Evolutionary conservation across 2,329 filamentous ascomycete genomes (phyloP).

Genomic region (Leptographium radiaticola): DNA sequence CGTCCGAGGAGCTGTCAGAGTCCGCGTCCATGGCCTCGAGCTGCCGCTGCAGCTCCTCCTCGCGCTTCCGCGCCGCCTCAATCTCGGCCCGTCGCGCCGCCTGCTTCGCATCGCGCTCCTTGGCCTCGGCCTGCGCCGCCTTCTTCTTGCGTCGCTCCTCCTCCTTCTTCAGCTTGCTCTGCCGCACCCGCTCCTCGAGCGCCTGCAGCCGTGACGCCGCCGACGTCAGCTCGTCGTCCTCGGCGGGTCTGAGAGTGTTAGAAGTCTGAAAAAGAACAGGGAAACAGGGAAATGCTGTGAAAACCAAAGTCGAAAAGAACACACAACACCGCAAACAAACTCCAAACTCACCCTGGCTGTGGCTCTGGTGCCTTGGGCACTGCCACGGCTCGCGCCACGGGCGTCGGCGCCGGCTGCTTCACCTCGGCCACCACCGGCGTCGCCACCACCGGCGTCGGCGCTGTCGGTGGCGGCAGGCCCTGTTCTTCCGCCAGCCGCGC

Average conservation of each 20-base stretch:
- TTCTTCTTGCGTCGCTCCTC: constrained; percentile 92
- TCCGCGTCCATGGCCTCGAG: constrained; percentile 64
- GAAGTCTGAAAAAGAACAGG: constrained; percentile 14
- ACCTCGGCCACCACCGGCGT: constrained; percentile 26
- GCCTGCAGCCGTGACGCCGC: constrained; percentile 73
- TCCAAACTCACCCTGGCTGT: constrained; percentile 64
- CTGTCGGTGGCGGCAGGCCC: constrained; percentile 43
- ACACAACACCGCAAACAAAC: background rate
- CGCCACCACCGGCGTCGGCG: constrained; percentile 19
- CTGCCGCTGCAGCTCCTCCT: constrained; percentile 79
- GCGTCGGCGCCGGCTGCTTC: constrained; percentile 62
- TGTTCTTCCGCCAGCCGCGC: constrained; percentile 71
- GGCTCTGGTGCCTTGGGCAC: constrained; percentile 52
- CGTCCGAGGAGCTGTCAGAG: constrained; percentile 61
- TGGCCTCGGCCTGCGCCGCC: constrained; percentile 72
- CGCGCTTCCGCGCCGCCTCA: constrained; percentile 78
- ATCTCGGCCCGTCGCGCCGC: constrained; percentile 82
- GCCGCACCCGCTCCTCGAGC: constrained; percentile 84
- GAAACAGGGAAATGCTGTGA: constrained; percentile 11
- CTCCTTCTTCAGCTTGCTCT: constrained; percentile 89
- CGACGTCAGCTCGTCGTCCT: constrained; percentile 71
- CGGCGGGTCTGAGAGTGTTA: constrained; percentile 58
- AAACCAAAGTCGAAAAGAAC: no score
- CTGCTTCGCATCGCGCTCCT: constrained; percentile 76
- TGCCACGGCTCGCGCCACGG: constrained; percentile 4